Conservation (phyloP, 2,329 filamentous ascomycete genomes). For the Beauveria caledonica region DNA sequence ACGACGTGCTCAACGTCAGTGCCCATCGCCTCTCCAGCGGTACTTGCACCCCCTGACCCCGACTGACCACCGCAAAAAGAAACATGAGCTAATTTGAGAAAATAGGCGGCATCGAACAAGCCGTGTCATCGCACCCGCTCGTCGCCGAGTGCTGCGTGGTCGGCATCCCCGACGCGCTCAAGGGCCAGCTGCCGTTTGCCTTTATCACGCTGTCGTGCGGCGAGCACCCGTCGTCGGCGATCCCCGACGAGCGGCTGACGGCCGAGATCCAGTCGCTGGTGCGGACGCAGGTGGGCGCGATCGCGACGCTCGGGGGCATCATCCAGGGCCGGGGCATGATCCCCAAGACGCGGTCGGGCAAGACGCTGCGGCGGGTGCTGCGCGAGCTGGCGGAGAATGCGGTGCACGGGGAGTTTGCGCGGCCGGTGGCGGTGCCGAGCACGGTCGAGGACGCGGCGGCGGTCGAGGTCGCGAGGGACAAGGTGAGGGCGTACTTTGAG, state of each 20-base stretch:
- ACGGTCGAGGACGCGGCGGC: conserved; percentile 77
- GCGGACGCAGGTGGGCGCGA: conserved; percentile 74
- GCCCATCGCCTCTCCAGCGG: conserved; percentile 85
- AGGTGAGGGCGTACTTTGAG: conserved; percentile 69
- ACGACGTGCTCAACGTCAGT: conserved; percentile 94
- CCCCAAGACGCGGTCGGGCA: conserved; percentile 85
- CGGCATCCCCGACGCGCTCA: conserved; percentile 74
- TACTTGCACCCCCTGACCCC: conserved; percentile 25
- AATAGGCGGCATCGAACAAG: conserved; percentile 79
- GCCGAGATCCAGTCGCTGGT: conserved; percentile 66
- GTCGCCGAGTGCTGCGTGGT: conserved; percentile 83
- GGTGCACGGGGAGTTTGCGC: conserved; percentile 63
- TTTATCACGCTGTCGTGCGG: conserved; percentile 55
- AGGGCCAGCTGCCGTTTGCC: conserved; percentile 86
- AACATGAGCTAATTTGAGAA: not conserved
- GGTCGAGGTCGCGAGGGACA: conserved; percentile 63
- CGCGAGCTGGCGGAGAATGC: conserved; percentile 79
- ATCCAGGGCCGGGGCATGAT: conserved; percentile 82
- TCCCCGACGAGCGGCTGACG: conserved; percentile 36
- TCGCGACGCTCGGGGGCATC: conserved; percentile 77
- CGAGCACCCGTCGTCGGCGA: conserved; percentile 42
- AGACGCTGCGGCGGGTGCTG: conserved; percentile 76
- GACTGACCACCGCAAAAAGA: too few species aligned
- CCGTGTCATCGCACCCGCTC: conserved; percentile 68
- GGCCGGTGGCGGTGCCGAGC: conserved; percentile 64